These are phyloP conservation scores for Penicillium paxilli DNA, from an alignment of 495 filamentous ascomycete species.

Conservation along the genomic window DNA sequence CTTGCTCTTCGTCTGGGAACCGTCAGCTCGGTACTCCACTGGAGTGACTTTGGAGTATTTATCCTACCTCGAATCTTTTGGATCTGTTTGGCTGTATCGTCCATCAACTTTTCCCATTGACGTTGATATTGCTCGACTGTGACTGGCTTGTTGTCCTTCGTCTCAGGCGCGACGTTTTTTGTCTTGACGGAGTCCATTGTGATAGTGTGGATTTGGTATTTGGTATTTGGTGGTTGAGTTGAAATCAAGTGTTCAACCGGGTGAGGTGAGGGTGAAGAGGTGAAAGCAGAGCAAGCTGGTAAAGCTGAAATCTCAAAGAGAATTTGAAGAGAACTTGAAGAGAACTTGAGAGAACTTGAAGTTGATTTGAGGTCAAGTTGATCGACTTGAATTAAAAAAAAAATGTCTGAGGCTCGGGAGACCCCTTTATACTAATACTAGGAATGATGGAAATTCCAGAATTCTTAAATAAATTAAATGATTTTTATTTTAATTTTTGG, in stretches of 20 bases:
- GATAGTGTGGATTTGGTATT: background rate
- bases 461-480: constrained; percentile 1
- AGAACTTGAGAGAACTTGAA: background rate
- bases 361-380: background rate
- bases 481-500: background rate
- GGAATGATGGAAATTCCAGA: background rate
- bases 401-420: background rate
- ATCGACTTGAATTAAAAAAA: background rate
- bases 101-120: constrained; percentile 25
- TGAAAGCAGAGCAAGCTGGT: background rate
- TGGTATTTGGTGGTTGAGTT: background rate
- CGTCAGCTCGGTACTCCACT: constrained; percentile 12
- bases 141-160: constrained; percentile 8
- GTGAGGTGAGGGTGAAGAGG: background rate
- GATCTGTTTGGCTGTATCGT: constrained; percentile 25
- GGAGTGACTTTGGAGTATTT: too few relatives aligned
- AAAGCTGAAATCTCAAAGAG: background rate
- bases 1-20: constrained; percentile 16
- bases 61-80: constrained; percentile 26
- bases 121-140: constrained; percentile 23
- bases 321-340: background rate
- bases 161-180: background rate
- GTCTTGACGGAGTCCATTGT: constrained; percentile 19
- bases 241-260: background rate
- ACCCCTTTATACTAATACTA: constrained; percentile 7